Evolutionary conservation across 768 basidiomycete species (phyloP).

Genomic region (Trametes gibbosa): DNA sequence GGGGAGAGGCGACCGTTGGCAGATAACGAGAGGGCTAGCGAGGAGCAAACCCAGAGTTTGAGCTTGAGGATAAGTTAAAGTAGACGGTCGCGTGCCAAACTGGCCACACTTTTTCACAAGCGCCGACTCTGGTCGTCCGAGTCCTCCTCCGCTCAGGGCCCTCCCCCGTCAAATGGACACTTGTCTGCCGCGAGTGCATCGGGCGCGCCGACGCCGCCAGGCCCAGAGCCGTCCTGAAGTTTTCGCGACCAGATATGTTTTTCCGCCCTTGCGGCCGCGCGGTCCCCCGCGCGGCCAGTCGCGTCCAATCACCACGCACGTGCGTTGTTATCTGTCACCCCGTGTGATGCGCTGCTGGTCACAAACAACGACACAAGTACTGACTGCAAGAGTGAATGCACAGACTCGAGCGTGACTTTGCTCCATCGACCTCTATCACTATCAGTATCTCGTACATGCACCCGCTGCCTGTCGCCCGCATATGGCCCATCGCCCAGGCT

Average conservation of each 20-base stretch:
- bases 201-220: background rate
- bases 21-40: slow-evolving; percentile 13
- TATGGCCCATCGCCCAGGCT: too few relatives aligned
- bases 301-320: slow-evolving; percentile 21
- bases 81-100: slow-evolving; percentile 12
- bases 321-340: slow-evolving; percentile 10
- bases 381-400: too few relatives aligned
- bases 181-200: background rate
- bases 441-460: too few relatives aligned
- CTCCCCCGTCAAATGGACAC: too few relatives aligned
- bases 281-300: background rate
- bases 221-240: background rate
- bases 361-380: background rate
- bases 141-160: too few relatives aligned
- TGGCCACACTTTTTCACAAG: background rate
- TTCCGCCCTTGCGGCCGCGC: background rate
- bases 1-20: slow-evolving; percentile 3
- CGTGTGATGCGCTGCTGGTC: background rate
- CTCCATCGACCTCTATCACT: too few relatives aligned
- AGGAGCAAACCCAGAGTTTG: background rate
- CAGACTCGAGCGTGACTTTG: too few relatives aligned
- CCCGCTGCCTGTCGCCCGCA: too few relatives aligned
- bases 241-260: background rate
- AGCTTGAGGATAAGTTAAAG: background rate
- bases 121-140: too few relatives aligned